Conservation (phyloP, 495 filamentous ascomycete genomes). For the Astrocystis sublimbata region DNA sequence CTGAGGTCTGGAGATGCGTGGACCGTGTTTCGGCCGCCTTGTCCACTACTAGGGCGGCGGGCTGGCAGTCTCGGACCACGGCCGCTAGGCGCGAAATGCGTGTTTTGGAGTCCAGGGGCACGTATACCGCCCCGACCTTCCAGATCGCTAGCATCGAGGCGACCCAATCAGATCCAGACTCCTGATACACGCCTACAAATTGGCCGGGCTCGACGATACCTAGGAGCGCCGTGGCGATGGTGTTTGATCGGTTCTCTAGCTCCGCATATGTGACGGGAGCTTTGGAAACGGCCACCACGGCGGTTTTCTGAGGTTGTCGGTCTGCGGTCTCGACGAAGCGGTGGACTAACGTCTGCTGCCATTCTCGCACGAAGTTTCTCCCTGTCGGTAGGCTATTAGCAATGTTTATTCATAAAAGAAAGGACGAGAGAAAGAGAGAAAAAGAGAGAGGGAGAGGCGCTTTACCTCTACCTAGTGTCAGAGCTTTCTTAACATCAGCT, state of each 20-base stretch:
- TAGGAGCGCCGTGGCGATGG: not conserved
- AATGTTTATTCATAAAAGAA: too few species aligned
- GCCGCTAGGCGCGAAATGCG: slow-evolving; percentile 22
- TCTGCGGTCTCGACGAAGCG: not conserved
- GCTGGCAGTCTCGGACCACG: slow-evolving; percentile 18
- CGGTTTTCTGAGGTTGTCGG: not conserved
- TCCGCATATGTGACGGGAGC: not conserved
- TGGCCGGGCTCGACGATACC: not conserved
- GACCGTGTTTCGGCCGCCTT: slow-evolving; percentile 38
- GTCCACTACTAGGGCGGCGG: slow-evolving; percentile 39
- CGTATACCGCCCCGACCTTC: slow-evolving; percentile 47
- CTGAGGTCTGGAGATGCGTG: not conserved
- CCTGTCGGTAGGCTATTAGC: not conserved
- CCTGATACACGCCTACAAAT: not conserved
- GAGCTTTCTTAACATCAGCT: not conserved
- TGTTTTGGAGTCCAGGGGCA: slow-evolving; percentile 51
- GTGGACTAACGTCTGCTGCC: not conserved
- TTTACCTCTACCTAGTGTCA: not conserved
- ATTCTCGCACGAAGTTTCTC: not conserved
- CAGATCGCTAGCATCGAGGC: slow-evolving; percentile 56
- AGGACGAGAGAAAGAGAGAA: too few species aligned
- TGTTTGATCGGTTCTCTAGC: not conserved
- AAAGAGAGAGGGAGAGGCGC: too few species aligned
- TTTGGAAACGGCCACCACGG: not conserved
- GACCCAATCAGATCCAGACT: slow-evolving; percentile 43